phyloP scores from a whole-genome alignment of 805 yeast species.

The Dipodascus albidus region DNA sequence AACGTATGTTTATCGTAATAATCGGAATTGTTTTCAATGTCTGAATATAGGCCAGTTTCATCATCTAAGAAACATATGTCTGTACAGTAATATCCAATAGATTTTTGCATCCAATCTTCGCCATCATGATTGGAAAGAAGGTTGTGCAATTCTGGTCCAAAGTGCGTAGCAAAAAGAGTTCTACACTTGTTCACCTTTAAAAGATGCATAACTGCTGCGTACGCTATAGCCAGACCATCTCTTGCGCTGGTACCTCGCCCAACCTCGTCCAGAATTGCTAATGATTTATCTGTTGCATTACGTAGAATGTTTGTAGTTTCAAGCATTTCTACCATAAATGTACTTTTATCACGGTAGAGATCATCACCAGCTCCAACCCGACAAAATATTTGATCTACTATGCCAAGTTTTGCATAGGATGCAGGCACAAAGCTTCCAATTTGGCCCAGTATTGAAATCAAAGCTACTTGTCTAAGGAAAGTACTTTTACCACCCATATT shows the following conservation, averaged over 20 bases:
- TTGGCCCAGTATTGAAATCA: slow-evolving; percentile 62
- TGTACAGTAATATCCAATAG: slow-evolving; percentile 20
- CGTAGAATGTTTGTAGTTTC: slow-evolving; percentile 64
- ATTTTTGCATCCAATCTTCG: slow-evolving; percentile 14
- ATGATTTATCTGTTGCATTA: slow-evolving; percentile 52
- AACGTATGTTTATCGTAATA: slow-evolving; percentile 6
- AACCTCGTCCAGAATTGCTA: slow-evolving; percentile 76
- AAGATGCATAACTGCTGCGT: slow-evolving; percentile 54
- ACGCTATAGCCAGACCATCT: slow-evolving; percentile 82
- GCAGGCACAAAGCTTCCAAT: slow-evolving; percentile 73
- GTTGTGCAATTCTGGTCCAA: slow-evolving; percentile 41
- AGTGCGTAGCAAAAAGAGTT: slow-evolving; percentile 85
- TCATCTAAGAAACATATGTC: slow-evolving; percentile 11
- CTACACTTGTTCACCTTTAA: slow-evolving; percentile 47
- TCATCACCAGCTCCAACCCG: slow-evolving; percentile 67
- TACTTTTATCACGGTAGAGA: slow-evolving; percentile 64
- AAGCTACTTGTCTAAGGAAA: slow-evolving; percentile 61
- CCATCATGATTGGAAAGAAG: slow-evolving; percentile 28
- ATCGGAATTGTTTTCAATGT: slow-evolving; percentile 7
- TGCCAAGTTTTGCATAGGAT: slow-evolving; percentile 42
- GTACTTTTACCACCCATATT: slow-evolving; percentile 86
- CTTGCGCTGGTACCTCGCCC: slow-evolving; percentile 82
- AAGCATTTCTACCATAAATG: slow-evolving; percentile 88
- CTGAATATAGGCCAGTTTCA: slow-evolving; percentile 7
- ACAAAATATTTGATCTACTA: slow-evolving; percentile 48